These are phyloP conservation scores for Sporothrix protearum DNA, from an alignment of 2,329 filamentous ascomycete species.

Conservation along the genomic window DNA sequence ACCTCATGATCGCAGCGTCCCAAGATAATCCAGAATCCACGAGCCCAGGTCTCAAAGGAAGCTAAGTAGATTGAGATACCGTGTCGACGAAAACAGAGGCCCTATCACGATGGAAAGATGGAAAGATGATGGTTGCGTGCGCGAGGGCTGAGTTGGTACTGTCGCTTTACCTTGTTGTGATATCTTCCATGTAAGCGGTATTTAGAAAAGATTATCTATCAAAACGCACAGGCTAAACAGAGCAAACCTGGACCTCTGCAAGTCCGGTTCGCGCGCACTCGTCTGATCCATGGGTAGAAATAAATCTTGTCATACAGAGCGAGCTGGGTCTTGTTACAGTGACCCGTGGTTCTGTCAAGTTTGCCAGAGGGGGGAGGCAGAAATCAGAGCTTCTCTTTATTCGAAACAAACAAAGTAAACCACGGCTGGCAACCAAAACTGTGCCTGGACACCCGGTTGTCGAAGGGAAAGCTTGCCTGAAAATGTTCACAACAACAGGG, in stretches of 20 bases:
- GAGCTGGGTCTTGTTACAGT: neutral
- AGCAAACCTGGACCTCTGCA: neutral
- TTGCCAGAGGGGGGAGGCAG: neutral
- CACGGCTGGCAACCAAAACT: neutral
- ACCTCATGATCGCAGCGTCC: neutral
- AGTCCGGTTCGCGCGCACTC: neutral
- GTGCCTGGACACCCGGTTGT: neutral
- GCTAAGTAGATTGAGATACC: neutral
- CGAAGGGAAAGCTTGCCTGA: neutral
- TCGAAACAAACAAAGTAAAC: conserved; percentile 1
- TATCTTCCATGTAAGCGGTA: neutral
- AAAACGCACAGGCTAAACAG: neutral
- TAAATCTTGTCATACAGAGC: neutral
- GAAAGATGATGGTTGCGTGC: neutral
- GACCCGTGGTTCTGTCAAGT: conserved; percentile 5
- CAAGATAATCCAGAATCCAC: neutral
- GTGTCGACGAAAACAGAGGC: neutral
- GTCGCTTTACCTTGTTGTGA: neutral
- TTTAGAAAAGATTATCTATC: neutral
- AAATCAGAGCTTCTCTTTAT: neutral
- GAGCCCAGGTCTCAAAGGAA: neutral
- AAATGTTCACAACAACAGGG: neutral
- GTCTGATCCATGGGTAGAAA: neutral
- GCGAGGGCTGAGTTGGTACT: neutral
- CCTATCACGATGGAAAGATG: neutral